phyloP scores from a whole-genome alignment of 1,284 basidiomycete genomes.

The Macrocybe sp. region DNA sequence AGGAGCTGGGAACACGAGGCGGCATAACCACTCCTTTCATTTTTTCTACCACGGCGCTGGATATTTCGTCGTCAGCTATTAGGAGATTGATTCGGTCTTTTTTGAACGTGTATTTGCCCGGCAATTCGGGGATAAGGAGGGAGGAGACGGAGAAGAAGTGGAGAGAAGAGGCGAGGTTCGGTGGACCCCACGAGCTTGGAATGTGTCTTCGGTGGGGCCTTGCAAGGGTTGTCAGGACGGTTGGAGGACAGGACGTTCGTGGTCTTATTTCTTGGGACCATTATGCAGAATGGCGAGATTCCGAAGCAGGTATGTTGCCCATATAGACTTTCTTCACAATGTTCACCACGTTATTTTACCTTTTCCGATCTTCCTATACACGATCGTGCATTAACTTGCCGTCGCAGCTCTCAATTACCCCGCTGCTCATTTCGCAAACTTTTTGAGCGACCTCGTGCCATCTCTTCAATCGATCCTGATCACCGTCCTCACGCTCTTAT shows the following conservation, averaged over 20 bases:
- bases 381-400: background rate
- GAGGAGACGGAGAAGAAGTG: slow-evolving; percentile 53
- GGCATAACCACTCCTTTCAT: slow-evolving; percentile 86
- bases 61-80: slow-evolving; percentile 68
- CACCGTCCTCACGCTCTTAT: slow-evolving; percentile 69
- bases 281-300: slow-evolving; percentile 72
- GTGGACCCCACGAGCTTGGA: slow-evolving; percentile 79
- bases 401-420: slow-evolving; percentile 59
- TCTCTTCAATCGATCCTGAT: slow-evolving; percentile 57
- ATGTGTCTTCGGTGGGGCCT: slow-evolving; percentile 87
- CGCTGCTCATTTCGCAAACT: slow-evolving; percentile 61
- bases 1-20: slow-evolving; percentile 70
- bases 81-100: slow-evolving; percentile 74
- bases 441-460: slow-evolving; percentile 49
- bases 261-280: slow-evolving; percentile 76
- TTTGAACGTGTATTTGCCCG: slow-evolving; percentile 46
- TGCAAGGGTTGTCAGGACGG: slow-evolving; percentile 61
- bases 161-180: slow-evolving; percentile 76
- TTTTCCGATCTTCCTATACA: background rate
- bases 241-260: slow-evolving; percentile 61
- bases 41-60: slow-evolving; percentile 83
- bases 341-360: background rate
- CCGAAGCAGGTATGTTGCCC: slow-evolving; percentile 64
- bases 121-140: slow-evolving; percentile 28
- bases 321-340: background rate